Evolutionary conservation across 2,329 filamentous ascomycete genomes (phyloP), one percentile per base, ranked within the genome.

Genomic region (Apiospora rasikravindrae): DNA sequence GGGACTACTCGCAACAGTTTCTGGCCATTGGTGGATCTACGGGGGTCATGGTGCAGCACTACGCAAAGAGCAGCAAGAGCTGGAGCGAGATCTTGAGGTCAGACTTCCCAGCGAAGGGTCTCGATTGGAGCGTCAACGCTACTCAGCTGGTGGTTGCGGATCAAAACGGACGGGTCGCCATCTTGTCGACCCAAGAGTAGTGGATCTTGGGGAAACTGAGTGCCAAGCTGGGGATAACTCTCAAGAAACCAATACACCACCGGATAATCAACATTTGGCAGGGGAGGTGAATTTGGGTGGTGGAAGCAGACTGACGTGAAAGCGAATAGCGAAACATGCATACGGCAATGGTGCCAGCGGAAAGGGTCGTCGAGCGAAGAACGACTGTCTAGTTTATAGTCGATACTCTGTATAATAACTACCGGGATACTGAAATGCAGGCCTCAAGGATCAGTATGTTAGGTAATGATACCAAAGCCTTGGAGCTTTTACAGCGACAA

Each of bases 1-100:
- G 95, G 95, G 96, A 99, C 80, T 98, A 97, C 85, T 96, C 94
- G 8, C 96, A 95, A 61, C 96, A 98, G 83, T 99, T 93, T 85
- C 87, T 99, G 70, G 93, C 95, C 37, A 93, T 93, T 16, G 93
- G 90, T 4, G 96, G 96, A 8, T 88, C 92, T 4, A 91, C 92
- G 64, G 95, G 95, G 40, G 85, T 98, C 67, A 94, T 93, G 6
- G 94, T 99, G 53, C 94, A 96, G 82, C 93, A 97, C 78, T 99
- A 97, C 83, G 88, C 89, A 74, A 99, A 98, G 88, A 86, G 91
- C 70, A 88, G 90, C 74, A 99, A 98, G 88, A 88, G 89, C 72
- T 99, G 96, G 96, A 93, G 91, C 64, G 95, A 98, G 85, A 92
- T 93, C 13, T 86, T 98, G 76, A 89, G 92, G 77, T 94, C 90